A percentile compares a stretch with the other conserved stretches of the same genome.
These are phyloP conservation scores for Brettanomyces bruxellensis DNA, from an alignment of 805 yeast species.

Conservation along the genomic window DNA sequence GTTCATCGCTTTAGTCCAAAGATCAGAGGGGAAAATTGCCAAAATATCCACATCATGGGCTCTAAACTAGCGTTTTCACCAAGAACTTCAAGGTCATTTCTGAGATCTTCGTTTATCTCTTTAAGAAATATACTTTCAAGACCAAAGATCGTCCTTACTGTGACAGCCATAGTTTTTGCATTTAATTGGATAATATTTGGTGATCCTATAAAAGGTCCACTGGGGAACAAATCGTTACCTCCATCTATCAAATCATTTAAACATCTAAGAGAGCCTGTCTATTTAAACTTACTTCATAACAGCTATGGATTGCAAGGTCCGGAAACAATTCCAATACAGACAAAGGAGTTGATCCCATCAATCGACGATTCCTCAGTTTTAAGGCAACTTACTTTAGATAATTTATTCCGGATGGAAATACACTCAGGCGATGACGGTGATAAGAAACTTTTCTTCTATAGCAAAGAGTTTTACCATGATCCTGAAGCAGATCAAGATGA, in stretches of 20 bases:
- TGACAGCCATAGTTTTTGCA: not conserved
- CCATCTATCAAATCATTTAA: not conserved
- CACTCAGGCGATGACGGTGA: slow-evolving; percentile 30
- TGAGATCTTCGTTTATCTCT: not conserved
- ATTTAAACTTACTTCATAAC: not conserved
- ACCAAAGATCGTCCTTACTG: not conserved
- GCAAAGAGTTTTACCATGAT: slow-evolving; percentile 32
- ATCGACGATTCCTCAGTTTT: slow-evolving; percentile 59
- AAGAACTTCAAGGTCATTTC: no score
- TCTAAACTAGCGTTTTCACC: no score
- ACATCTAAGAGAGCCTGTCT: not conserved
- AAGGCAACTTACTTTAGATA: slow-evolving; percentile 45
- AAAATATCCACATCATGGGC: no score
- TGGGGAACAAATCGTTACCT: not conserved
- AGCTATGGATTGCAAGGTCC: slow-evolving; percentile 5
- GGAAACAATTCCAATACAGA: slow-evolving; percentile 36
- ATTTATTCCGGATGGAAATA: slow-evolving; percentile 39
- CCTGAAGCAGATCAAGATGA: slow-evolving; percentile 31
- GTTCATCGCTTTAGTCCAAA: no score
- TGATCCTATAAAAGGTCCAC: not conserved
- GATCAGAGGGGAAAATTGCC: no score
- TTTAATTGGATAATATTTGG: slow-evolving; percentile 1
- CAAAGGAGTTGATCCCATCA: slow-evolving; percentile 61
- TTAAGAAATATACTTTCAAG: not conserved
- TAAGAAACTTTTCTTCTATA: slow-evolving; percentile 30